Evolutionary conservation across 108 stramenopile species (phyloP), one percentile per base, ranked within the genome.

Genomic region (Ochromonas danica): DNA sequence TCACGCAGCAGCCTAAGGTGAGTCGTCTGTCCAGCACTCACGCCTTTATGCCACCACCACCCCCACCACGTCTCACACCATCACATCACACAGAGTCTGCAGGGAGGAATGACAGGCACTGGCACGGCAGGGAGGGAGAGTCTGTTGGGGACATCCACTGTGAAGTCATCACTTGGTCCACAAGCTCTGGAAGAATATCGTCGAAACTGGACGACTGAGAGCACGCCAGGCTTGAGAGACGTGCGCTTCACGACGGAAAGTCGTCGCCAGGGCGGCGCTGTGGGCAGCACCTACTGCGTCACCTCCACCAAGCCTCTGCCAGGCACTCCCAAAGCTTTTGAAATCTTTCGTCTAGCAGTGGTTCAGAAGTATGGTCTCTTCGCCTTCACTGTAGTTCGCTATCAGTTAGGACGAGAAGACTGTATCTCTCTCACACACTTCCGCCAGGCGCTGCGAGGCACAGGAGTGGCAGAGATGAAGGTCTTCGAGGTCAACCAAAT

Each of bases 111-210:
- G n/a, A n/a, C n/a, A n/a, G n/a, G n/a, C n/a, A n/a, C n/a, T n/a
- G n/a, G n/a, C n/a, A n/a, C n/a, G n/a, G n/a, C n/a, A n/a, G n/a
- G n/a, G n/a, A n/a, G n/a, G n/a, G n/a, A n/a, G n/a, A n/a, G n/a
- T n/a, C n/a, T n/a, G n/a, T n/a, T n/a, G n/a, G n/a, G n/a, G n/a
- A n/a, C n/a, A n/a, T n/a, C n/a, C n/a, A n/a, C n/a, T n/a, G n/a
- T 70, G 36, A 70, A 40, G 67, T 22, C 36, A 31, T 22, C 10
- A 17, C 33, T 70, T 10, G 39, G 33, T 70, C 72, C 31, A 35
- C 27, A 75, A 75, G 38, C 36, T 6, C 3, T 75, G 72, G 40
- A 75, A 22, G 25, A 6, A 6, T 75, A 75, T 41, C 72, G 72
- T 14, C 6, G 22, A 45, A 57, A 6, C 6, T 75, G 72, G 72